Evolutionary conservation across 2,329 filamentous ascomycete species (phyloP), one percentile per base, ranked within the genome.

Genomic region (Tolypocladium tundrense): DNA sequence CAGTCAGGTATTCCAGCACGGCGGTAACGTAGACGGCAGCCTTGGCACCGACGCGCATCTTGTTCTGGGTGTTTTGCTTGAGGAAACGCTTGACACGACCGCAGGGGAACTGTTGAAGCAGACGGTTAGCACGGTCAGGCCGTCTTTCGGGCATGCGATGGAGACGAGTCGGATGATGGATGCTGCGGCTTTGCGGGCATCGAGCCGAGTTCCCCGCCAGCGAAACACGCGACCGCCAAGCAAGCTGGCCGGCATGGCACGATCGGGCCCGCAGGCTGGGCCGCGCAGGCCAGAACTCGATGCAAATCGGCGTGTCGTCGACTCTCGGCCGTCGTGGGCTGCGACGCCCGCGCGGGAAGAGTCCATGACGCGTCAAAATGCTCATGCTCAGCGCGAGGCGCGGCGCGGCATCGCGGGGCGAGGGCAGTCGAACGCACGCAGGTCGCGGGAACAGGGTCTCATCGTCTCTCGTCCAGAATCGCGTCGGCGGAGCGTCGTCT

Each of bases 81-180:
- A 99, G 83, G 81, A 97, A 97, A 80, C 94, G 92, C 88, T 99
- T 99, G 77, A 99, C 94, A 88, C 94, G 94, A 78, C 94, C 94
- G 75, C 94, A 99, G 61, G 94, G 94, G 75, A 99, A 99, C 94
- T 99, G 72, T 60, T 33, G 27, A 14, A 45, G 19, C 53, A 19
- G 41, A 51, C 51, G 37, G 60, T 72, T 57, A 71, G 69, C 60
- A 59, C 16, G 39, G 9, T 2, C 27, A 35, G 4, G 48, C 13
- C 27, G 9, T 51, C 16, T 7, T 10, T 35, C 3, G 16, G 31
- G 4, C 19, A 21, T 9, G 48, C 48, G 19, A 51, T 51, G 9
- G 4, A 21, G 48, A 27, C n/a, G 52, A 39, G 35, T 40, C 35
- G 52, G 21, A 16, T 10, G 52, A 21, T n/a, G 19, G 52, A 35